Evolutionary conservation across 768 basidiomycete genomes (phyloP).

Genomic region (Aureoboletus auriporus): DNA sequence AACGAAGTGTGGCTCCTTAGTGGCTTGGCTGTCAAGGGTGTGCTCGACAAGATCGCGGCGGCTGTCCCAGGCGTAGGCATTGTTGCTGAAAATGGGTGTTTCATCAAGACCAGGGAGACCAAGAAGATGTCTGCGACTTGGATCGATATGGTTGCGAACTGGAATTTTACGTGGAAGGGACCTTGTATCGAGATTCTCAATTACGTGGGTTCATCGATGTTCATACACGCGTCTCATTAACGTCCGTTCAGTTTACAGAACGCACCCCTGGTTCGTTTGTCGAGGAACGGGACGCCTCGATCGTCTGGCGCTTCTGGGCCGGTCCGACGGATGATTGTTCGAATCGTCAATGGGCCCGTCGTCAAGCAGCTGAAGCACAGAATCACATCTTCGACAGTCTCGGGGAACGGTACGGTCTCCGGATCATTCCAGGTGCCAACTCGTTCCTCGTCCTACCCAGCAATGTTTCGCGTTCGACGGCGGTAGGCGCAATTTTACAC

Average conservation of each 20-base stretch:
- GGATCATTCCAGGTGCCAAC: conserved; percentile 78
- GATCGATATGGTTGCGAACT: conserved; percentile 77
- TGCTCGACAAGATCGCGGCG: conserved; percentile 59
- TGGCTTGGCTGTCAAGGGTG: conserved; percentile 60
- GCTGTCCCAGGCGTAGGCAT: conserved; percentile 68
- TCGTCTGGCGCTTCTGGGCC: conserved; percentile 86
- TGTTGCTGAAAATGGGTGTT: conserved; percentile 89
- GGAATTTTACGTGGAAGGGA: conserved; percentile 78
- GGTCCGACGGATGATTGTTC: conserved; percentile 42
- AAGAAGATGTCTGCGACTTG: conserved; percentile 41
- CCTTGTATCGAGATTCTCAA: conserved; percentile 78
- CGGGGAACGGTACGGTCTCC: conserved; percentile 77
- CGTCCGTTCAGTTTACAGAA: conserved; percentile 67
- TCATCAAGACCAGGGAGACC: conserved; percentile 53
- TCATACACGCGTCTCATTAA: background rate
- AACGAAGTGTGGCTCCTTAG: conserved; percentile 85
- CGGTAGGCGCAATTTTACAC: conserved; percentile 74
- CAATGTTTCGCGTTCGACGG: conserved; percentile 79
- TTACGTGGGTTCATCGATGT: conserved; percentile 54
- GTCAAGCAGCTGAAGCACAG: conserved; percentile 88
- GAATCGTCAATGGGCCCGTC: conserved; percentile 76
- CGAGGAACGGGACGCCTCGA: conserved; percentile 76
- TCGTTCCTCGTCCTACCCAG: conserved; percentile 81
- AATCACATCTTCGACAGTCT: conserved; percentile 90
- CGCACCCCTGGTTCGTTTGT: conserved; percentile 84